A percentile compares a stretch with the other conserved stretches of the same genome.
Conservation (phyloP, 1,139 yeast species). For the Taiozyma sp. region DNA sequence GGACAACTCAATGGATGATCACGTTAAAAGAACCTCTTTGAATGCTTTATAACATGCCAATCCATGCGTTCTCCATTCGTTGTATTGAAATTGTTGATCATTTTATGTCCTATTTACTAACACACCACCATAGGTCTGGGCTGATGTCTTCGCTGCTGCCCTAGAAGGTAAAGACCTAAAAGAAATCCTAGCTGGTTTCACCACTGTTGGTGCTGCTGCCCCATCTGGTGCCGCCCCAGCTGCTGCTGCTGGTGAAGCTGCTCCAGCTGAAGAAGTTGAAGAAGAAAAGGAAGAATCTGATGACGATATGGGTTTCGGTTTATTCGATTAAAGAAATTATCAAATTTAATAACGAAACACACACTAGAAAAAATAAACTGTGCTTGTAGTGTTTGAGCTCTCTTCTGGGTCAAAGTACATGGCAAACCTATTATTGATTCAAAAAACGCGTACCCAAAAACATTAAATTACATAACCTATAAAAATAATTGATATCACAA, state of each 20-base stretch:
- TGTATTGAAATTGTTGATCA: background rate
- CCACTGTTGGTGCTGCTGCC: conserved; percentile 64
- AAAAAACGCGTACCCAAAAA: background rate
- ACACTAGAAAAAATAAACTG: background rate
- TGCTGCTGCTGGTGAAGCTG: conserved; percentile 59
- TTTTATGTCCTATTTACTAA: conserved; percentile 6
- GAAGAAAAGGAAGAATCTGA: conserved; percentile 54
- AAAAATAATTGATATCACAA: background rate
- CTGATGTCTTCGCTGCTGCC: conserved; percentile 94
- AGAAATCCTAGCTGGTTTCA: conserved; percentile 81
- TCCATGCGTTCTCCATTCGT: background rate
- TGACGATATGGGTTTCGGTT: conserved; percentile 84
- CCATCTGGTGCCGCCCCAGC: conserved; percentile 54
- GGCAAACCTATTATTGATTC: background rate
- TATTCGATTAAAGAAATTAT: conserved; percentile 46
- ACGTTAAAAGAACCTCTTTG: background rate
- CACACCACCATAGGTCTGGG: conserved; percentile 59
- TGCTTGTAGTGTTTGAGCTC: background rate
- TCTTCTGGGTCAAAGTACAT: background rate
- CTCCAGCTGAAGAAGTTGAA: conserved; percentile 55
- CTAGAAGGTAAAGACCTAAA: conserved; percentile 95
- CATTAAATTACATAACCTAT: background rate
- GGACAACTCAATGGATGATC: background rate
- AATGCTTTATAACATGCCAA: background rate
- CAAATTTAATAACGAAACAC: background rate